Evolutionary conservation across 2,329 filamentous ascomycete species (phyloP).

Genomic region (Epichloe scottii): DNA sequence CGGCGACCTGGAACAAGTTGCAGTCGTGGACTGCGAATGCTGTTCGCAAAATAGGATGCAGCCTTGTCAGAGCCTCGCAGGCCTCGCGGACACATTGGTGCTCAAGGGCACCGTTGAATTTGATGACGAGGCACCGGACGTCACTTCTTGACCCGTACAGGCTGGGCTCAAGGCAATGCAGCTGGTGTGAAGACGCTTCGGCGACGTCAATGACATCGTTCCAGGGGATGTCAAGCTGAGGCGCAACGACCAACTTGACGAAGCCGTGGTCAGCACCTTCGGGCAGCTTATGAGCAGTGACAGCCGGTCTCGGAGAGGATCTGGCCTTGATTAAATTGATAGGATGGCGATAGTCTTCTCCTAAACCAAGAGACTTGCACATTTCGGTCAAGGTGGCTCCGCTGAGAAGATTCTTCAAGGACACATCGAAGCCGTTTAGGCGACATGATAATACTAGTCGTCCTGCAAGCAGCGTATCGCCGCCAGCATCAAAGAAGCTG

Average conservation of each 20-base stretch:
- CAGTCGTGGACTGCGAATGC: slow-evolving; percentile 36
- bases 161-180: slow-evolving; percentile 34
- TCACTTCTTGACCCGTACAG: slow-evolving; percentile 32
- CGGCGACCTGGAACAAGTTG: slow-evolving; percentile 34
- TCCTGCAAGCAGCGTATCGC: slow-evolving; percentile 31
- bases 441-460: slow-evolving; percentile 33
- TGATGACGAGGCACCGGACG: slow-evolving; percentile 35
- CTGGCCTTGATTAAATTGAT: background rate
- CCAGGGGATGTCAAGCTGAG: slow-evolving; percentile 29
- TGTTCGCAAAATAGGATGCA: slow-evolving; percentile 42
- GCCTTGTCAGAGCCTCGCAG: slow-evolving; percentile 28
- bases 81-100: slow-evolving; percentile 32
- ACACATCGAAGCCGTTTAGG: slow-evolving; percentile 26
- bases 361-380: slow-evolving; percentile 21
- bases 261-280: slow-evolving; percentile 19
- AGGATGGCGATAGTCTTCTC: slow-evolving; percentile 3
- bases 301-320: slow-evolving; percentile 5
- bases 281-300: slow-evolving; percentile 3
- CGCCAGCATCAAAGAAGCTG: slow-evolving; percentile 34
- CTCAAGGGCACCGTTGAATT: slow-evolving; percentile 31
- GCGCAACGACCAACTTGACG: slow-evolving; percentile 27
- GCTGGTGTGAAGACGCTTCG: slow-evolving; percentile 35
- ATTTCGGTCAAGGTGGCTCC: slow-evolving; percentile 32
- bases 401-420: slow-evolving; percentile 29
- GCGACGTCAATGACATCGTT: slow-evolving; percentile 33